Conservation (phyloP, 2,329 filamentous ascomycete genomes). For the Mycocentrospora acerina region DNA sequence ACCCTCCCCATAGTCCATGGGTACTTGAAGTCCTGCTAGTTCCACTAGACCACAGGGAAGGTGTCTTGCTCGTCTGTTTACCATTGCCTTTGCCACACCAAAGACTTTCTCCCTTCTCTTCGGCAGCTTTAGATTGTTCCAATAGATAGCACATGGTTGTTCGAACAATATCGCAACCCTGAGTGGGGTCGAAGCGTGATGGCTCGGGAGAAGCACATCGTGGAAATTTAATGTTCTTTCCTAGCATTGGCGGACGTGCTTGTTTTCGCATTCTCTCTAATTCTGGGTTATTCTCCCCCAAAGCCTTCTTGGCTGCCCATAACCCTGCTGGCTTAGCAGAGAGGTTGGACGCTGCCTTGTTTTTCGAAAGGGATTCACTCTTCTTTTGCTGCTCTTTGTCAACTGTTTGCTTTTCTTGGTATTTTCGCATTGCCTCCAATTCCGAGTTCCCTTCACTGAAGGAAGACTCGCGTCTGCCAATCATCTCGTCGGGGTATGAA, state of each 20-base stretch:
- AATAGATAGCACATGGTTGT: constrained; percentile 53
- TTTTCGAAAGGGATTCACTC: constrained; percentile 29
- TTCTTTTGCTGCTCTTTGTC: constrained; percentile 24
- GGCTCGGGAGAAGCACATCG: constrained; percentile 79
- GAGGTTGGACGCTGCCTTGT: constrained; percentile 23
- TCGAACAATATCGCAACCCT: constrained; percentile 55
- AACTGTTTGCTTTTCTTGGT: constrained; percentile 63
- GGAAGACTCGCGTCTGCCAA: constrained; percentile 59
- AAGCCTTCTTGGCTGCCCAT: constrained; percentile 33
- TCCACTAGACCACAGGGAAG: constrained; percentile 38
- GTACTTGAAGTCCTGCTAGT: constrained; percentile 56
- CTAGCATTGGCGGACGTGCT: constrained; percentile 81
- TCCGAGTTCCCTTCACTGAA: constrained; percentile 70
- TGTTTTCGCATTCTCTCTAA: constrained; percentile 59
- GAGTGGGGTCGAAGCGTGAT: constrained; percentile 80
- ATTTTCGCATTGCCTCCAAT: constrained; percentile 76
- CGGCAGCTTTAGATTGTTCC: constrained; percentile 49
- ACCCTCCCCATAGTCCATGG: constrained; percentile 74
- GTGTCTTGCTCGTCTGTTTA: constrained; percentile 30
- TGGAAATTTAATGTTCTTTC: constrained; percentile 76
- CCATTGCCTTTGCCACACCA: constrained; percentile 57
- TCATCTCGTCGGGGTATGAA: constrained; percentile 14
- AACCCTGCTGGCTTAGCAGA: constrained; percentile 43
- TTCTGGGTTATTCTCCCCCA: constrained; percentile 41
- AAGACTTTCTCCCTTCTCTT: constrained; percentile 52